A percentile compares a stretch with the other conserved stretches of the same genome.
These are phyloP conservation scores for Cucumis hystrix DNA, from an alignment of 306 rosid genomes.

Conservation along the genomic window DNA sequence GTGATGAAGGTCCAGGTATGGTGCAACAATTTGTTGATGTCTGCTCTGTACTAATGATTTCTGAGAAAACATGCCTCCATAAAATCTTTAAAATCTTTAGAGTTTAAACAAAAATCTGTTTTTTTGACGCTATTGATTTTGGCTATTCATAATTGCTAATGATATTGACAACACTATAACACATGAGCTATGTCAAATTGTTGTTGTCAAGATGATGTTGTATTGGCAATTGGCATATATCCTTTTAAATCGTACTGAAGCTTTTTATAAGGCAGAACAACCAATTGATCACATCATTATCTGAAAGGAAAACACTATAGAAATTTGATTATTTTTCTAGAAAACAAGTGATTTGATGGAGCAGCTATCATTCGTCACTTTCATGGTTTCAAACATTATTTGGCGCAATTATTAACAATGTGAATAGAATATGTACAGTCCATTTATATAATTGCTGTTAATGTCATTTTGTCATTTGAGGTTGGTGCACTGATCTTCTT, in stretches of 20 bases:
- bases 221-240: neutral
- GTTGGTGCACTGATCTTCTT: slow-evolving; percentile 3
- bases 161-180: neutral
- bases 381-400: neutral
- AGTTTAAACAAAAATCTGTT: neutral
- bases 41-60: neutral
- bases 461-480: neutral
- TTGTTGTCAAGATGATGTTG: neutral
- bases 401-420: neutral
- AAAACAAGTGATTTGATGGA: neutral
- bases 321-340: neutral
- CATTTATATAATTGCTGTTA: neutral
- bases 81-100: neutral
- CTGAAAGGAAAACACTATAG: neutral
- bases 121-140: neutral
- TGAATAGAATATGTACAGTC: neutral
- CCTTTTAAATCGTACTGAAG: neutral
- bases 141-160: neutral
- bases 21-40: neutral
- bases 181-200: neutral
- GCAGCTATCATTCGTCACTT: neutral
- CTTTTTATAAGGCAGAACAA: neutral
- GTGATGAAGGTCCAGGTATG: slow-evolving; percentile 46
- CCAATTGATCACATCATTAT: neutral
- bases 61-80: neutral